phyloP scores from a whole-genome alignment of 805 yeast genomes.

The Clavispora santaluciae region DNA sequence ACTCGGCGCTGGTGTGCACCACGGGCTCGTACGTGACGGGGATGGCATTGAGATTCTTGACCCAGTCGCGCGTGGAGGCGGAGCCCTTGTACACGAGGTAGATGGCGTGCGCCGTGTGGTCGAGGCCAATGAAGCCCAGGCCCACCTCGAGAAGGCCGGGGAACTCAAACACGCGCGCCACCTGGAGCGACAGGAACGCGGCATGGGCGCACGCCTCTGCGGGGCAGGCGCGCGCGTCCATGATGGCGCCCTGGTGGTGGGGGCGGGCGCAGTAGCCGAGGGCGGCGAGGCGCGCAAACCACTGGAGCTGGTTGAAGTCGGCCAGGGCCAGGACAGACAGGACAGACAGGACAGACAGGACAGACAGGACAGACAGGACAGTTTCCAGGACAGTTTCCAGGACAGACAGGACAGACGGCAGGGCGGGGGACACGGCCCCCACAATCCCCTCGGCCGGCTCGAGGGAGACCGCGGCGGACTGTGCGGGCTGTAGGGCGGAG shows the following conservation, averaged over 20 bases:
- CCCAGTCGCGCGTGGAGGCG: conserved; percentile 55
- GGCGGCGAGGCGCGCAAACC: conserved; percentile 32
- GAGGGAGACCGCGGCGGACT: too few species aligned
- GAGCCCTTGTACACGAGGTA: conserved; percentile 62
- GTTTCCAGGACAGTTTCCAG: too few species aligned
- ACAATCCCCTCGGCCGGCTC: too few species aligned
- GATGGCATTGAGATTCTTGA: conserved; percentile 48
- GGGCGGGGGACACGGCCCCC: too few species aligned
- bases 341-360: background rate
- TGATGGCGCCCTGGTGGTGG: background rate
- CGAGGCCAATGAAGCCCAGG: conserved; percentile 51
- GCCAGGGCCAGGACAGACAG: too few species aligned
- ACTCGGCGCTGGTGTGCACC: conserved; percentile 14
- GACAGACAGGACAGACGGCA: too few species aligned
- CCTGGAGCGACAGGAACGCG: conserved; percentile 22
- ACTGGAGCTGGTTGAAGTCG: conserved; percentile 22
- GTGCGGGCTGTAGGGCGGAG: background rate
- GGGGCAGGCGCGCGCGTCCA: conserved; percentile 17
- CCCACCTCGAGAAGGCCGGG: conserved; percentile 44
- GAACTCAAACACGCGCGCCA: conserved; percentile 38
- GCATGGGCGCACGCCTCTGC: conserved; percentile 19
- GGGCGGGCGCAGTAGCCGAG: conserved; percentile 22
- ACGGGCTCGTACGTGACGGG: conserved; percentile 47
- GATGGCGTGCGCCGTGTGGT: conserved; percentile 39
- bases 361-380: too few species aligned